Evolutionary conservation across 2,329 filamentous ascomycete genomes (phyloP).

Genomic region (Microsporum audouinii): DNA sequence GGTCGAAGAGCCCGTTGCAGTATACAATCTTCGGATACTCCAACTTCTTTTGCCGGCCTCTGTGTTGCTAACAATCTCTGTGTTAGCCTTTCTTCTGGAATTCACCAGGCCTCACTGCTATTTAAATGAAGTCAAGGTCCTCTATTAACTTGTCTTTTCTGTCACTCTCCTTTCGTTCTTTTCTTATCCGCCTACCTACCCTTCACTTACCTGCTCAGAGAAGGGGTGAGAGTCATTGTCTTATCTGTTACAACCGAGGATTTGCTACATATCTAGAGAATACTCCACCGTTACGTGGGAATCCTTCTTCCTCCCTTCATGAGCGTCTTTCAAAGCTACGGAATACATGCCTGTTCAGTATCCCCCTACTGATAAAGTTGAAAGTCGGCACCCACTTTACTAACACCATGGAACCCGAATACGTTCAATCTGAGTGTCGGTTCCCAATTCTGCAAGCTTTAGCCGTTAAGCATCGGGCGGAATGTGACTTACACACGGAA

Average conservation of each 20-base stretch:
- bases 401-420: neutral
- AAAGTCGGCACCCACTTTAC: too few relatives aligned
- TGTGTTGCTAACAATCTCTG: neutral
- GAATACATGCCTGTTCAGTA: neutral
- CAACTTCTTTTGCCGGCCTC: neutral
- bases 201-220: neutral
- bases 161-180: neutral
- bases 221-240: neutral
- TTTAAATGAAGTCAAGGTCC: neutral
- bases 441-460: neutral
- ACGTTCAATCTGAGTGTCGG: neutral
- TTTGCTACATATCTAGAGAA: neutral
- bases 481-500: neutral
- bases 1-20: neutral
- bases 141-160: neutral
- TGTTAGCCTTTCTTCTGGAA: neutral
- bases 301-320: neutral
- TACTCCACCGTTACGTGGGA: neutral
- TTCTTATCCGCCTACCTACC: neutral
- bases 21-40: neutral
- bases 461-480: neutral
- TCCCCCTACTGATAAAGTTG: neutral
- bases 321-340: neutral
- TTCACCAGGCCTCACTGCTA: neutral
- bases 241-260: neutral